Evolutionary conservation across 2,329 filamentous ascomycete genomes (phyloP).

Genomic region (Trichoderma pleuroti): DNA sequence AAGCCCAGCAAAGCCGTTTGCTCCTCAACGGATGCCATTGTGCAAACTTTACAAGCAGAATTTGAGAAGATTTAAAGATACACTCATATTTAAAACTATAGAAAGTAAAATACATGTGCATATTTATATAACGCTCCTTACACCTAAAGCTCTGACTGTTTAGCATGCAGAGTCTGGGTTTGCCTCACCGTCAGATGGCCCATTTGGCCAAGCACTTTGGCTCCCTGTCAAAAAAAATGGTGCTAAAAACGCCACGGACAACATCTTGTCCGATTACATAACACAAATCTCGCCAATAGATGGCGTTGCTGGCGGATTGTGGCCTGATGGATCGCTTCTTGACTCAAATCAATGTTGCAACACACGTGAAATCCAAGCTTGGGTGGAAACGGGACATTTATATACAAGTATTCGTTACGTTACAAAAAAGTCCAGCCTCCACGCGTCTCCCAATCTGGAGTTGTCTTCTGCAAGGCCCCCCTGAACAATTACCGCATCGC

Average conservation of each 20-base stretch:
- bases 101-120: neutral
- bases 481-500: neutral
- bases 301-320: neutral
- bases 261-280: neutral
- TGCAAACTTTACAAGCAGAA: neutral
- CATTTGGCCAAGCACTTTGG: neutral
- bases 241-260: neutral
- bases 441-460: neutral
- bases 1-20: neutral
- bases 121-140: neutral
- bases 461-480: neutral
- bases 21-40: neutral
- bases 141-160: neutral
- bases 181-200: neutral
- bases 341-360: neutral
- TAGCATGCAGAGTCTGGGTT: neutral
- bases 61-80: neutral
- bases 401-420: neutral
- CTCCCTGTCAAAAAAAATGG: neutral
- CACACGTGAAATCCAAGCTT: neutral
- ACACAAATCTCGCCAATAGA: neutral
- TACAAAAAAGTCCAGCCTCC: neutral
- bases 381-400: neutral
- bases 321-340: neutral
- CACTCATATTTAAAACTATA: neutral